Percentiles rank a stretch among this genome's conserved stretches.
phyloP scores from a whole-genome alignment of 148 eudicot genomes.

The Selenicereus undatus region DNA sequence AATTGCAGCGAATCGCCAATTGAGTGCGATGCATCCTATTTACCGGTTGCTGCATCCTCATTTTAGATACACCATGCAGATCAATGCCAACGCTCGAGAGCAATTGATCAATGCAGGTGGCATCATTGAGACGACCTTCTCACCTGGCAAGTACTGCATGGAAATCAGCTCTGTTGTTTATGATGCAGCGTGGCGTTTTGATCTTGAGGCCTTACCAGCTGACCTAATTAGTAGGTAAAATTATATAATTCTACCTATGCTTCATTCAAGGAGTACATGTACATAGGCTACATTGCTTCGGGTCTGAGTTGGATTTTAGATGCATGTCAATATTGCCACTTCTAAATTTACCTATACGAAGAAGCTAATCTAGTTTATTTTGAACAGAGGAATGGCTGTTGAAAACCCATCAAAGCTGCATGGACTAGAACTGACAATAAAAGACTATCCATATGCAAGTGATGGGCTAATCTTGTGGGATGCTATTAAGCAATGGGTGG shows the following conservation, averaged over 20 bases:
- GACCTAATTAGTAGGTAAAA: constrained; percentile 55
- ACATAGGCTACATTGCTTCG: too few relatives aligned
- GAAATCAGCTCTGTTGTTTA: constrained; percentile 58
- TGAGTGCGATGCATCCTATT: constrained; percentile 75
- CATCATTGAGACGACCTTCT: constrained; percentile 21
- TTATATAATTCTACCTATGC: neutral
- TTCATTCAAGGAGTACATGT: too few relatives aligned
- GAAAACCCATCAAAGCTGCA: constrained; percentile 64
- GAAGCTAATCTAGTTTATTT: too few relatives aligned
- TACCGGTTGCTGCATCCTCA: constrained; percentile 63
- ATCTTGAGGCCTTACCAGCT: constrained; percentile 52
- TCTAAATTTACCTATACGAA: too few relatives aligned
- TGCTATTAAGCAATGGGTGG: constrained; percentile 57
- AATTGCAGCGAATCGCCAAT: constrained; percentile 59
- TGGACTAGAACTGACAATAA: constrained; percentile 58
- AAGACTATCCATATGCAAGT: constrained; percentile 73
- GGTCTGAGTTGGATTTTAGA: too few relatives aligned
- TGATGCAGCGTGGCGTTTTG: constrained; percentile 60
- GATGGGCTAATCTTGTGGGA: constrained; percentile 76
- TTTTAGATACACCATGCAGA: constrained; percentile 79
- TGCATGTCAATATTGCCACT: too few relatives aligned
- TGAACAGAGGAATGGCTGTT: constrained; percentile 58
- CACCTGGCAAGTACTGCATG: constrained; percentile 19
- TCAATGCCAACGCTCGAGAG: constrained; percentile 36
- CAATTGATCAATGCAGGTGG: constrained; percentile 26